Conservation (phyloP, 306 rosid genomes). For the Hippophae tibetana region DNA sequence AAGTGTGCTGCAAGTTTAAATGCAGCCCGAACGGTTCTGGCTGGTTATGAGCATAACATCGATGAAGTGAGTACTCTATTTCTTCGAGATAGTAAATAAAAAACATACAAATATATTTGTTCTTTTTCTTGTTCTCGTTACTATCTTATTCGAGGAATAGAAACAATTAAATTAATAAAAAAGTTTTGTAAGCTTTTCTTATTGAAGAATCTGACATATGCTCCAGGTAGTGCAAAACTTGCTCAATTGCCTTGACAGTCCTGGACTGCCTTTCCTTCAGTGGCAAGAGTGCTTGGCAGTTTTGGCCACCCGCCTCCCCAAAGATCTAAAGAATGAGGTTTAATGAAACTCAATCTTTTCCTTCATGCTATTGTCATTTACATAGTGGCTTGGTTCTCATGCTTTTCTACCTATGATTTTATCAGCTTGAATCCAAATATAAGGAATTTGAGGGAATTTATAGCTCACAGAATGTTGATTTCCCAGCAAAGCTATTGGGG, state of each 20-base stretch:
- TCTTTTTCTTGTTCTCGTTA: too few relatives aligned
- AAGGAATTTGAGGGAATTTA: conserved; percentile 63
- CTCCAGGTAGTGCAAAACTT: conserved; percentile 83
- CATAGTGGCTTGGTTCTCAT: conserved; percentile 11
- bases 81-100: background rate
- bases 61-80: conserved; percentile 57
- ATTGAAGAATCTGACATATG: conserved; percentile 19
- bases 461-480: conserved; percentile 67
- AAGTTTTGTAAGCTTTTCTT: conserved; percentile 1
- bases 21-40: conserved; percentile 84
- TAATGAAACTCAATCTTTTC: background rate
- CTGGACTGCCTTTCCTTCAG: conserved; percentile 91
- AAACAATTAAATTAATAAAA: too few relatives aligned
- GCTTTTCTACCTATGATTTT: conserved; percentile 15
- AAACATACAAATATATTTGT: too few relatives aligned
- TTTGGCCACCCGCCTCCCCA: conserved; percentile 90
- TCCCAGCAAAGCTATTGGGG: conserved; percentile 77
- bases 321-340: conserved; percentile 77
- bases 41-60: conserved; percentile 91
- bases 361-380: conserved; percentile 18
- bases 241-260: conserved; percentile 93
- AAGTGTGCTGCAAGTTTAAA: conserved; percentile 83
- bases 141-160: too few relatives aligned
- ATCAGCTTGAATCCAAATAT: conserved; percentile 83
- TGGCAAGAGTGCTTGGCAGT: conserved; percentile 99